Conservation (phyloP, 495 filamentous ascomycete genomes). For the Clohesyomyces aquaticus region DNA sequence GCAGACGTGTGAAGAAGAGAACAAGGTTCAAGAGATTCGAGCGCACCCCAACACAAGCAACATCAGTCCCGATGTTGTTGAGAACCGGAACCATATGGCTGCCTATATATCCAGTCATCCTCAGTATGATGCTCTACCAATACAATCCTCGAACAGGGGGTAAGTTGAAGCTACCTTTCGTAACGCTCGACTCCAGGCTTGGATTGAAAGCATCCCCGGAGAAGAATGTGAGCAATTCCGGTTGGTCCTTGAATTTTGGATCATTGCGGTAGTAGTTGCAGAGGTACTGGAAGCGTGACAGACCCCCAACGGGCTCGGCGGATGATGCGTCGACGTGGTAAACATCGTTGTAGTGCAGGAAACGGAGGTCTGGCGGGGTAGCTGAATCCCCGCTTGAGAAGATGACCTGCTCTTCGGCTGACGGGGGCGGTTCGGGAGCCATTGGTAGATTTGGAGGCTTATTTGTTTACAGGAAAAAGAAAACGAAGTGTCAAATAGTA, state of each 20-base stretch:
- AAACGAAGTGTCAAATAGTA: too few species aligned
- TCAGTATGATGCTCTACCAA: too few species aligned
- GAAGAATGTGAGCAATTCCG: slow-evolving; percentile 76
- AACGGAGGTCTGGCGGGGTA: slow-evolving; percentile 68
- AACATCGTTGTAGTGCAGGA: slow-evolving; percentile 91
- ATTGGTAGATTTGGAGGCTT: slow-evolving; percentile 2
- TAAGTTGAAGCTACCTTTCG: slow-evolving; percentile 62
- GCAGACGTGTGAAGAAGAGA: background rate
- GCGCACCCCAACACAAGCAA: slow-evolving; percentile 77
- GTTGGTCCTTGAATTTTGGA: slow-evolving; percentile 60
- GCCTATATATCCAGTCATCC: slow-evolving; percentile 44
- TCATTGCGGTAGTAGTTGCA: slow-evolving; percentile 70
- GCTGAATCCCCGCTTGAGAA: slow-evolving; percentile 25
- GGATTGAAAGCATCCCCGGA: slow-evolving; percentile 94
- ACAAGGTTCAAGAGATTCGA: slow-evolving; percentile 10
- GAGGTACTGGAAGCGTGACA: slow-evolving; percentile 77
- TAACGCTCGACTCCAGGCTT: slow-evolving; percentile 80
- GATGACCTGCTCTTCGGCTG: slow-evolving; percentile 25
- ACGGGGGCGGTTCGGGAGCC: background rate
- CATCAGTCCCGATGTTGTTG: slow-evolving; percentile 74
- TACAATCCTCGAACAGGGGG: background rate
- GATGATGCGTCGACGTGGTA: slow-evolving; percentile 83
- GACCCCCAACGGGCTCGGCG: slow-evolving; percentile 78
- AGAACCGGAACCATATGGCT: slow-evolving; percentile 88
- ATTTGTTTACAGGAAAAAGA: too few species aligned